phyloP scores from a whole-genome alignment of 1,284 basidiomycete genomes.

The Leucoagaricus sp. region DNA sequence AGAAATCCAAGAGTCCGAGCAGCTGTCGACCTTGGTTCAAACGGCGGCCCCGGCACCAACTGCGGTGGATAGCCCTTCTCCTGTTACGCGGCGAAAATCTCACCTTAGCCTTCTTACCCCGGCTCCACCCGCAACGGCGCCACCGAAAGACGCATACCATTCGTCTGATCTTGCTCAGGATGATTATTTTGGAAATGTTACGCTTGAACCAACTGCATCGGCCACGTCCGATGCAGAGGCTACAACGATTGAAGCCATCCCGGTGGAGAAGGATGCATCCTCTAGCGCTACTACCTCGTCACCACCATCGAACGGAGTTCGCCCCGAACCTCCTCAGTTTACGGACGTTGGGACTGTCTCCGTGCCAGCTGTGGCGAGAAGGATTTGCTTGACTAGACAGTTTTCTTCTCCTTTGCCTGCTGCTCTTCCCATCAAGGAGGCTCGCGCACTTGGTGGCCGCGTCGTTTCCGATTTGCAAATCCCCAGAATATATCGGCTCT shows the following conservation, averaged over 20 bases:
- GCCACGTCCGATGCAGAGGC: not conserved
- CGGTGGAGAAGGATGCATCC: conserved; percentile 3
- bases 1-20: not conserved
- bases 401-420: conserved; percentile 59
- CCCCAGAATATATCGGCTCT: conserved; percentile 44
- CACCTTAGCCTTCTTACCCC: conserved; percentile 11
- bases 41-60: not conserved
- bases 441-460: conserved; percentile 38
- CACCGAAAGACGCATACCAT: conserved; percentile 18
- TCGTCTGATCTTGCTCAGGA: conserved; percentile 2
- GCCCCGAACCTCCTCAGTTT: conserved; percentile 16
- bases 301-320: not conserved
- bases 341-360: conserved; percentile 26
- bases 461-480: conserved; percentile 34
- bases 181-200: conserved; percentile 36
- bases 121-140: conserved; percentile 29
- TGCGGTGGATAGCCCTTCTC: not conserved
- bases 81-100: not conserved
- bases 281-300: not conserved
- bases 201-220: not conserved
- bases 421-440: conserved; percentile 39
- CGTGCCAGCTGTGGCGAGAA: conserved; percentile 49
- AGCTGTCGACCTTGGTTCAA: conserved; percentile 4
- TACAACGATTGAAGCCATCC: not conserved
- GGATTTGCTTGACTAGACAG: conserved; percentile 59